Evolutionary conservation across 805 yeast species (phyloP).

Genomic region (Candida yuanshanica): DNA sequence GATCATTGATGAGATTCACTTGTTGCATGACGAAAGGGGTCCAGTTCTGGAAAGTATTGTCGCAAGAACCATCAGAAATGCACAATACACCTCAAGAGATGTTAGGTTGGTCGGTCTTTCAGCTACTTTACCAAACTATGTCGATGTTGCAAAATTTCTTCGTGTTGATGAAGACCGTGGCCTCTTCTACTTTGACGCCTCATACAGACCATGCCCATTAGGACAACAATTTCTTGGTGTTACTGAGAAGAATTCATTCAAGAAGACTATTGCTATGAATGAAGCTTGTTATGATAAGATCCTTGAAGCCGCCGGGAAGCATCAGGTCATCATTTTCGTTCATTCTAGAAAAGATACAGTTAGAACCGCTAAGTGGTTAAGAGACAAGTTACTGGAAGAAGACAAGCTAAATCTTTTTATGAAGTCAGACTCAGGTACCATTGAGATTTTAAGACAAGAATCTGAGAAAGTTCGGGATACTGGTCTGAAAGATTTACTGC

Average conservation of each 20-base stretch:
- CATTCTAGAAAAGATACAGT: slow-evolving; percentile 91
- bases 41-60: slow-evolving; percentile 89
- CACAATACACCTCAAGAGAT: slow-evolving; percentile 37
- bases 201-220: slow-evolving; percentile 88
- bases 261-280: slow-evolving; percentile 76
- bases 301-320: slow-evolving; percentile 55
- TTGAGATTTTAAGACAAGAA: slow-evolving; percentile 60
- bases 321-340: slow-evolving; percentile 85
- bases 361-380: slow-evolving; percentile 72
- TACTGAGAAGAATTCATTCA: slow-evolving; percentile 75
- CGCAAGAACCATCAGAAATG: slow-evolving; percentile 56
- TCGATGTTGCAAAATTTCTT: slow-evolving; percentile 79
- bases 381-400: slow-evolving; percentile 53
- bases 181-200: slow-evolving; percentile 73
- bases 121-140: slow-evolving; percentile 87
- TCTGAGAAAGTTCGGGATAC: slow-evolving; percentile 48
- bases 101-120: slow-evolving; percentile 81
- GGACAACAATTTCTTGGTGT: slow-evolving; percentile 86
- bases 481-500: slow-evolving; percentile 53
- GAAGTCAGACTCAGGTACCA: slow-evolving; percentile 42
- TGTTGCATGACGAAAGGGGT: slow-evolving; percentile 91
- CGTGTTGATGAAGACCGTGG: slow-evolving; percentile 57
- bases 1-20: slow-evolving; percentile 88
- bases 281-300: slow-evolving; percentile 85
- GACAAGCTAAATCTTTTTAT: slow-evolving; percentile 41